Conservation (phyloP, 176 grass and related monocot species). For the Eragrostis curvula region DNA sequence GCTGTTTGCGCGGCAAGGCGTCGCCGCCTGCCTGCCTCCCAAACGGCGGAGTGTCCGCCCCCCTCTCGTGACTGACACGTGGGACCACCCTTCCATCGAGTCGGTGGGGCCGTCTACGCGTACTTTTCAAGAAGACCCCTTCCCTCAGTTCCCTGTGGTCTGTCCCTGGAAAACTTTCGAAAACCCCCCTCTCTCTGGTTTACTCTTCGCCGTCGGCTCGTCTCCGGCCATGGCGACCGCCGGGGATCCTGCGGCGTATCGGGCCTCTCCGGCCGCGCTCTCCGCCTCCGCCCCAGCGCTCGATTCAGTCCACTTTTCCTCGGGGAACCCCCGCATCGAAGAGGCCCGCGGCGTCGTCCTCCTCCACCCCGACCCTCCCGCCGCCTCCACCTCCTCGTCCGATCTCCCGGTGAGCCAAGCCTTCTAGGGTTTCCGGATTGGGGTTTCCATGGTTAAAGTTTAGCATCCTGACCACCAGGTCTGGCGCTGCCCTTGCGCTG, state of each 20-base stretch:
- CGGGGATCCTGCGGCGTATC: constrained; percentile 2
- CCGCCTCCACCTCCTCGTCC: constrained; percentile 11
- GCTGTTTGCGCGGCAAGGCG: neutral
- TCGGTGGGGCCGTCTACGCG: neutral
- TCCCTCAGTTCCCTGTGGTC: too few relatives aligned
- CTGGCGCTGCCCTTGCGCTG: neutral
- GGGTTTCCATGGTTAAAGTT: neutral
- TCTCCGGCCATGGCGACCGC: constrained; percentile 43
- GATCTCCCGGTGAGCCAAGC: constrained; percentile 57
- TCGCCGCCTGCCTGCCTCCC: neutral
- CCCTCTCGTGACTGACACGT: constrained; percentile 6
- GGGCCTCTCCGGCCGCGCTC: neutral
- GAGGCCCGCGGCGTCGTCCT: constrained; percentile 85
- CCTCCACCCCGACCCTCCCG: constrained; percentile 57
- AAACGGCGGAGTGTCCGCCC: too few relatives aligned
- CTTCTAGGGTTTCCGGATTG: neutral
- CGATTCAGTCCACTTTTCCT: constrained; percentile 75
- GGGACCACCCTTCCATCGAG: neutral
- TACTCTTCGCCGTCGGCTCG: constrained; percentile 18
- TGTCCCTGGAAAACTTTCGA: neutral
- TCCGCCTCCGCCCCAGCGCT: constrained; percentile 33
- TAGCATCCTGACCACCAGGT: constrained; percentile 1
- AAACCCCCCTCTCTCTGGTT: neutral
- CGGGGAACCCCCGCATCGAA: constrained; percentile 95
- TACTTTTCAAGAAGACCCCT: neutral